These are phyloP conservation scores for Cystoderma amianthinum DNA, from an alignment of 768 basidiomycete genomes.

Conservation along the genomic window DNA sequence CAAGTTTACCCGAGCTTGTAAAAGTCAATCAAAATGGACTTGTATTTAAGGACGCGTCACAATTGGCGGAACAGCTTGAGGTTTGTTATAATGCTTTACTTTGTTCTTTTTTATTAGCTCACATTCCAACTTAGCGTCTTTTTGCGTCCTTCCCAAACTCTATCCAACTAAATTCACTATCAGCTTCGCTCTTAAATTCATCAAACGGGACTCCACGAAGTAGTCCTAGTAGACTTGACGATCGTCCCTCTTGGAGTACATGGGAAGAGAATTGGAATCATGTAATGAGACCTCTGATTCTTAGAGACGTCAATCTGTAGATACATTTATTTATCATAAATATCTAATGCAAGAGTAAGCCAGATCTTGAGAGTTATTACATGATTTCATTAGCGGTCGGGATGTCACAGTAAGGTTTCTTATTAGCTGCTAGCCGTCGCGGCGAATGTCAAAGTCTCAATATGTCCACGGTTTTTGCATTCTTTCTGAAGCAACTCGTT, in stretches of 20 bases:
- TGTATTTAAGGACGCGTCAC: constrained; percentile 58
- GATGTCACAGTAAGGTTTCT: too few relatives aligned
- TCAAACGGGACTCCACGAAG: constrained; percentile 13
- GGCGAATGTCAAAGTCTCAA: constrained; percentile 78
- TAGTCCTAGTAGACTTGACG: not conserved
- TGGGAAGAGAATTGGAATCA: constrained; percentile 88
- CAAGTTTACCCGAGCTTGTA: constrained; percentile 82
- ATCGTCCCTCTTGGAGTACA: constrained; percentile 48
- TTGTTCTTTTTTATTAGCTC: constrained; percentile 2
- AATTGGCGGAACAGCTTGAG: constrained; percentile 71
- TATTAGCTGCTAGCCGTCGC: constrained; percentile 38
- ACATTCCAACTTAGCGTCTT: constrained; percentile 32
- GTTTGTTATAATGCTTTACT: too few relatives aligned
- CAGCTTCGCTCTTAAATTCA: constrained; percentile 35
- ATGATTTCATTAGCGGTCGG: too few relatives aligned
- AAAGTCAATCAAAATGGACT: constrained; percentile 79
- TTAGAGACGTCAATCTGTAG: constrained; percentile 26
- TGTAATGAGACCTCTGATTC: constrained; percentile 53
- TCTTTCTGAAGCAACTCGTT: constrained; percentile 89
- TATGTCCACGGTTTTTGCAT: constrained; percentile 77
- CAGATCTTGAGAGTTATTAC: not conserved
- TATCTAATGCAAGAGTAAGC: not conserved
- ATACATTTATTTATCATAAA: not conserved
- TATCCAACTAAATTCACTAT: constrained; percentile 39
- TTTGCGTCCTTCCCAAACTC: constrained; percentile 57